Base-by-base conservation (phyloP, 768 basidiomycete species). In the Leccinum aurantiacum region DNA sequence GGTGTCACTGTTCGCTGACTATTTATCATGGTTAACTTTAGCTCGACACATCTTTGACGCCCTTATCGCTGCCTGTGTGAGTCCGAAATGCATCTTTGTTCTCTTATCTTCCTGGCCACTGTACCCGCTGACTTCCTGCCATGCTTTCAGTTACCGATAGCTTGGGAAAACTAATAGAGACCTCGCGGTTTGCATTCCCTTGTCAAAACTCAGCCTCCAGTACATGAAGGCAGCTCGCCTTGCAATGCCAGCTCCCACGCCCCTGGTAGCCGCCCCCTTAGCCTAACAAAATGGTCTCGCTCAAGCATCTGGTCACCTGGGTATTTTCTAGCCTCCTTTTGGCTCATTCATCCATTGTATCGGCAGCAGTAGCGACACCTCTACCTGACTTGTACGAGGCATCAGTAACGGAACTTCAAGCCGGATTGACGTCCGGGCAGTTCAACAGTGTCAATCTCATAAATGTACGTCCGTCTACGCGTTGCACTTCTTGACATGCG, bases 311-410 rank as follows among this genome's bases (percentile, higher is more conserved):
- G 15, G 24, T 65, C n/a, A n/a, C 57, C 54, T 55, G 64, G 48
- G 50, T 62, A 31, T 57, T 14, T 50, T 17, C 53, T 33, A 31
- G 57, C 35, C 37, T 65, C 46, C 31, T 62, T 25, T 46, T 55
- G 29, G 38, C 51, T 7, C 57, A 59, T 15, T 55, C 60, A 9
- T 33, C 22, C 48, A 31, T 66, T 10, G 59, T 59, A 17, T 62
- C 49, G 1, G 68, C 68, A 3, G 31, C 60, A 6, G 54, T 53
- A 44, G 38, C 60, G 17, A 70, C 61, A 0, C 56, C 63, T 19
- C 61, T 78, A 19, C 78, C 79, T 2, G 78, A 80, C 57, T 62
- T 80, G 4, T 77, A 79, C 54, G 77, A 80, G 52, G 78, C 79
- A 1, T 71, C 74, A 1, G 60, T 80, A 51, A 60, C 59, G 4